Evolutionary conservation across 345 rosid species (phyloP), one percentile per base, ranked within the genome.

Genomic region (Cardamine occulta): DNA sequence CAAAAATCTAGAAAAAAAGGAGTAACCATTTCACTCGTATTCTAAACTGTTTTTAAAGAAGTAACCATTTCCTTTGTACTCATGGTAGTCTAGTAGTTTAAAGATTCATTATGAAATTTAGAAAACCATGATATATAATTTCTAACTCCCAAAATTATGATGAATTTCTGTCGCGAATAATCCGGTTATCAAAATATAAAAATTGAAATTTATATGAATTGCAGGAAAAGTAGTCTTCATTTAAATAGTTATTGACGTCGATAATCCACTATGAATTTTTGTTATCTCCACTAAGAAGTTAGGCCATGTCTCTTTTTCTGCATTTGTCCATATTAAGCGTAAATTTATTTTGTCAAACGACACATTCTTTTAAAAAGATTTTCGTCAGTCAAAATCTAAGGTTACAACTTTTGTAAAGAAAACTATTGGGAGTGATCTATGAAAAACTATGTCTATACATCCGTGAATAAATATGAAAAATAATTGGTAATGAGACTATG

Each of bases 211-310:
- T 15, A 40, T 40, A 42, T 44, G 37, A 32, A 42, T 44, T 8
- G 52, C 35, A 45, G 8, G 21, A 18, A 18, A 58, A 37, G 23
- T 35, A 35, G 17, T 35, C 47, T 19, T 35, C 54, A 5, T 31
- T 18, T 48, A 11, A 19, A 66, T 48, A 47, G 13, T 31, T 32
- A 66, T 32, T 18, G 70, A 65, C 70, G 29, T 48, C n/a, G 21
- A 52, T 37, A 68, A 40, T 53, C 72, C 72, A 68, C 62, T 68
- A 2, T 7, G 4, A 37, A 0, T 0, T 35, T 26, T 37, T 15
- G 18, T 68, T 10, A 17, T n/a, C 28, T 53, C 52, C 72, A 68
- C 51, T 67, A 52, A 67, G 7, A 67, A 67, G 72, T 67, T 53
- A 68, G 72, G 72, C 49, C 37, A 53, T 53, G 11, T 68, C 51